Percentiles rank a stretch among this genome's conserved stretches.
phyloP scores from a whole-genome alignment of 1,284 basidiomycete genomes.

The Ganoderma leucocontextum region DNA sequence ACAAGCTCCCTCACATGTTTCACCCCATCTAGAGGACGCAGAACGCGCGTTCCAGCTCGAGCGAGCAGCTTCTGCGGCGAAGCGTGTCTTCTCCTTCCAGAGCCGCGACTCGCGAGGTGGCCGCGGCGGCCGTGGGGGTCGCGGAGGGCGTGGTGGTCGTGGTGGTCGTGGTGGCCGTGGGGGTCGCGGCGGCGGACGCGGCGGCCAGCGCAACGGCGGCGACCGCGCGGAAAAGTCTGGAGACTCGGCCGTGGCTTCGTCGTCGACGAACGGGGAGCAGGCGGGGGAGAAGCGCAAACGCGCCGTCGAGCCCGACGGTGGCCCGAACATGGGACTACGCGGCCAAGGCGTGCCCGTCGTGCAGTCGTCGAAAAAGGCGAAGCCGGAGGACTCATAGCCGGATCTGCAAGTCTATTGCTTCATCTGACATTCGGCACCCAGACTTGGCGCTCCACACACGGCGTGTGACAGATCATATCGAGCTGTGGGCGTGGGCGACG shows the following conservation, averaged over 20 bases:
- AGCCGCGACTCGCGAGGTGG: conserved; percentile 45
- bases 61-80: conserved; percentile 73
- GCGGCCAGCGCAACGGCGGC: conserved; percentile 43
- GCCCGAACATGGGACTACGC: conserved; percentile 67
- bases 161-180: conserved; percentile 55
- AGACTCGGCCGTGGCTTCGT: conserved; percentile 32
- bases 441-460: not conserved
- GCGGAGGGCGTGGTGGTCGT: conserved; percentile 51
- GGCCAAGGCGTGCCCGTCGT: conserved; percentile 67
- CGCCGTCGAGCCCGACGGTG: conserved; percentile 78
- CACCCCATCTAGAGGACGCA: conserved; percentile 53
- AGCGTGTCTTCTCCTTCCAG: conserved; percentile 45
- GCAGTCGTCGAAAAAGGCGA: conserved; percentile 65
- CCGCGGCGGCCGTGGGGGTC: conserved; percentile 49
- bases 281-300: conserved; percentile 78
- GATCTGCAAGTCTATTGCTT: not conserved
- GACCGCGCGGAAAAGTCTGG: conserved; percentile 36
- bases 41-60: conserved; percentile 78
- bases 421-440: not conserved
- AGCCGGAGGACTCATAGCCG: conserved; percentile 46
- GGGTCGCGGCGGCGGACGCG: conserved; percentile 42
- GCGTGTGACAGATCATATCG: not conserved
- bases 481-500: not conserved
- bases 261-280: conserved; percentile 42
- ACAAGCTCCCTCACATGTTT: conserved; percentile 11